Base-by-base conservation (phyloP, 768 basidiomycete species). In the Pleurotus tuber-regium region DNA sequence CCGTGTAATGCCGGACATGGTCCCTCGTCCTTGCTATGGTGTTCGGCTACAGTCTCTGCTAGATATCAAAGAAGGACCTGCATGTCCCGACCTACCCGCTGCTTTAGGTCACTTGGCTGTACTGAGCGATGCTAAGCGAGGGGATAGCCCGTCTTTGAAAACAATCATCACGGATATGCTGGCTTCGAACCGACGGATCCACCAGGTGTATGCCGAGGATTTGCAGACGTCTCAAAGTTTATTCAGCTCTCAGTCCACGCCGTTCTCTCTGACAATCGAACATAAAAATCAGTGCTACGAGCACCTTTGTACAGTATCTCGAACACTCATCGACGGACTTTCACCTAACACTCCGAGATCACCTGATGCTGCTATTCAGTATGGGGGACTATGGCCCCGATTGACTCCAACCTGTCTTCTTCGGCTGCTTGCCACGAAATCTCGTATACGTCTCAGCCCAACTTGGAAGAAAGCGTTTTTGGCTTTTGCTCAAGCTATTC, bases 331-430 rank as follows among this genome's bases (percentile, higher is more conserved):
- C 4, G 7, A 7, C 26, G 8, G 18, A 11, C 18, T 42, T 24
- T 19, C 41, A 25, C 21, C 16, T 8, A 21, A 7, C 8, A 38
- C 5, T 4, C n/a, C 36, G 19, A 18, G 36, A 38, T 38, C 19
- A 16, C 16, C 18, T 8, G 18, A 18, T 25, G 11, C 26, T 18
- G 19, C 41, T 42, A 2, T 42, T 10, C 11, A 19, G 23, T 8
- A 24, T 10, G 41, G 59, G 9, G 50, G 63, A 1, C 60, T 67
- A 51, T 76, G 75, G 74, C 76, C 75, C 11, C 63, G 66, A 3
- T 44, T 71, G 14, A 69, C 70, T 3, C 21, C 59, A 2, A 59
- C 59, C 38, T 43, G 57, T 2, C 61, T 77, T 14, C 59, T 76
- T n/a, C 51, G 50, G 14, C 55, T 36, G 5, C 59, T 76, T 36